Evolutionary conservation across 257 asterid species (phyloP).

Genomic region (Nemophila menziesii): DNA sequence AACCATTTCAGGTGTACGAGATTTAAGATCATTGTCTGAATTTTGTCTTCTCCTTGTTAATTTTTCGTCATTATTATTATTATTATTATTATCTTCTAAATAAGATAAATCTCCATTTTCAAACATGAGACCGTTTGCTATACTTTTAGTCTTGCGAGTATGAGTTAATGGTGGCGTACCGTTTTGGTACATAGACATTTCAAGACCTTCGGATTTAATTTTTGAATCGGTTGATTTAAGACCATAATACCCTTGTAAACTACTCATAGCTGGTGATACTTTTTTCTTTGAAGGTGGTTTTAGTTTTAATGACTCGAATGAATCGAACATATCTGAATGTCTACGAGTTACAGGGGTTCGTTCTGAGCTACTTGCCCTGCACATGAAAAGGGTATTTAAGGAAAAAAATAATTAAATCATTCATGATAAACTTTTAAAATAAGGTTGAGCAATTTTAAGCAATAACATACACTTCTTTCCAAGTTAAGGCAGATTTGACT

Average conservation of each 20-base stretch:
- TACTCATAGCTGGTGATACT: constrained; percentile 54
- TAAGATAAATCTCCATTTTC: constrained; percentile 27
- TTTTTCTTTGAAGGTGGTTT: constrained; percentile 41
- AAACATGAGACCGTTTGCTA: constrained; percentile 37
- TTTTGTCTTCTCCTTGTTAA: constrained; percentile 43
- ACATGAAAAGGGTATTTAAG: too few relatives aligned
- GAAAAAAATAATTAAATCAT: too few relatives aligned
- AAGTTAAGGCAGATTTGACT: too few relatives aligned
- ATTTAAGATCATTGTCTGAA: constrained; percentile 39
- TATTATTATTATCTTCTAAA: constrained; percentile 26
- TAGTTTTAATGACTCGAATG: constrained; percentile 62
- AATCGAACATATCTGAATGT: constrained; percentile 60
- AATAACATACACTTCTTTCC: too few relatives aligned
- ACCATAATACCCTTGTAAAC: constrained; percentile 48
- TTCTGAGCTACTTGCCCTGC: constrained; percentile 57
- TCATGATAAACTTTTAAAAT: too few relatives aligned
- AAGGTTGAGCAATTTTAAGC: too few relatives aligned
- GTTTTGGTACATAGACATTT: constrained; percentile 45
- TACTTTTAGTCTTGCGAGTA: constrained; percentile 55
- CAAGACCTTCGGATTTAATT: constrained; percentile 35
- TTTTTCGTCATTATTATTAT: constrained; percentile 39
- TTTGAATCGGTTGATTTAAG: constrained; percentile 29
- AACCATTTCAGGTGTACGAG: constrained; percentile 48
- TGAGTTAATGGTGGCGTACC: constrained; percentile 43
- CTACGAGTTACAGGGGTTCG: constrained; percentile 32